These are phyloP conservation scores for Rhynchospora breviuscula DNA, from an alignment of 176 grass and related monocot species.

Conservation along the genomic window DNA sequence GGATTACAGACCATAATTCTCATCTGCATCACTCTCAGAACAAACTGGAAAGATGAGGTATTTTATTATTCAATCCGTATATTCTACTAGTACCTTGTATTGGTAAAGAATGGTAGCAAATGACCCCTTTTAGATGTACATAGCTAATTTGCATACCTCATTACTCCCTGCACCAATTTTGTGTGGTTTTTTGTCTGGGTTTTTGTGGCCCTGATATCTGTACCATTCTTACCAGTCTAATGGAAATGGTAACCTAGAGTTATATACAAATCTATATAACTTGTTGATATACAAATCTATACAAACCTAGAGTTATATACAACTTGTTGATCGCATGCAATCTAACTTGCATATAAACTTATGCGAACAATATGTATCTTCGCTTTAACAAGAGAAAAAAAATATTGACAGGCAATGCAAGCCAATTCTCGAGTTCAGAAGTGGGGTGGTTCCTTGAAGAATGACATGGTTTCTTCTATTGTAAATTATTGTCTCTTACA, in stretches of 20 bases:
- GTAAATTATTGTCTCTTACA: neutral
- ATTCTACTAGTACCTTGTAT: neutral
- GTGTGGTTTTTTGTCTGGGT: neutral
- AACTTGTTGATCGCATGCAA: neutral
- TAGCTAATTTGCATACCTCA: no score
- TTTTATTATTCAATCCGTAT: neutral
- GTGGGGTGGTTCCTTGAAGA: constrained; percentile 52
- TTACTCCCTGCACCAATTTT: neutral
- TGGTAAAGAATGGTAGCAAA: neutral
- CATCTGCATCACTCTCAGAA: constrained; percentile 46
- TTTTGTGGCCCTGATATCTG: neutral
- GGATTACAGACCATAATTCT: constrained; percentile 67
- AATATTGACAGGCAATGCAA: constrained; percentile 33
- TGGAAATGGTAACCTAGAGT: neutral
- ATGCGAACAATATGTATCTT: neutral
- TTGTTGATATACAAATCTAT: no score
- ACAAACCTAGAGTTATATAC: no score
- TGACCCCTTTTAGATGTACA: neutral
- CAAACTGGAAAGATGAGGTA: constrained; percentile 73
- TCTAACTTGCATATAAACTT: neutral
- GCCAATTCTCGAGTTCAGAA: constrained; percentile 49
- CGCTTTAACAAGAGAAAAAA: neutral
- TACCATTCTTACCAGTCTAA: neutral
- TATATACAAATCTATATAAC: neutral
- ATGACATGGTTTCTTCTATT: neutral